Evolutionary conservation across 2,329 filamentous ascomycete species (phyloP), one percentile per base, ranked within the genome.

Genomic region (Colletotrichum paranaense): DNA sequence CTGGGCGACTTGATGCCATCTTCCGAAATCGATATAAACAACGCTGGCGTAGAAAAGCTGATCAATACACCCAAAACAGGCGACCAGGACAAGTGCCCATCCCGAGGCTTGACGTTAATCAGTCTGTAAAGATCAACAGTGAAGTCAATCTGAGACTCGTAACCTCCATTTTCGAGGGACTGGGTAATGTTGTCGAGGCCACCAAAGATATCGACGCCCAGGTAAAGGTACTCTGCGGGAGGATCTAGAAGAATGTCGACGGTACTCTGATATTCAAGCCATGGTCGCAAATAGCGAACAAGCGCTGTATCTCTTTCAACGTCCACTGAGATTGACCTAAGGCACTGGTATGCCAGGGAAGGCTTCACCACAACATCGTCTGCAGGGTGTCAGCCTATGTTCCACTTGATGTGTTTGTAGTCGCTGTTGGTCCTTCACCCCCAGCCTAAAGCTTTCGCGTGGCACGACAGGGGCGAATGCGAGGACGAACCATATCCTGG

Each of bases 221-320:
- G 73, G 22, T 74, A 73, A n/a, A 78, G 66, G 57, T 78, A 78
- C 30, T 69, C 75, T 4, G 68, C 63, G 3, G 77, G 76, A 1
- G 77, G 76, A 5, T 64, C 60, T 22, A 66, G 63, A 6, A 78
- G 74, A 22, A 77, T 72, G 9, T 72, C 67, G 30, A 77, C 16
- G 2, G 77, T 77, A 62, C 74, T 75, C 53, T 78, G 77, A n/a
- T 65, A 77, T 57, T 75, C 67, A 5, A 77, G 26, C 35, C 67
- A 76, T 6, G 77, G 77, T 8, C 59, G 22, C 2, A 78, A 30
- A 52, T 75, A 78, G 32, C 68, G 52, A 19, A 78, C 42, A 7
- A 78, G 60, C 2, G 64, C 70, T 4, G 64, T 22, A n/a, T 77
- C 66, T 8, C 58, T 67, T 9, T 73, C 72, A 3, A 64, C 59